phyloP scores from a whole-genome alignment of 2,329 filamentous ascomycete genomes.

The Chaetothyriales sp. region DNA sequence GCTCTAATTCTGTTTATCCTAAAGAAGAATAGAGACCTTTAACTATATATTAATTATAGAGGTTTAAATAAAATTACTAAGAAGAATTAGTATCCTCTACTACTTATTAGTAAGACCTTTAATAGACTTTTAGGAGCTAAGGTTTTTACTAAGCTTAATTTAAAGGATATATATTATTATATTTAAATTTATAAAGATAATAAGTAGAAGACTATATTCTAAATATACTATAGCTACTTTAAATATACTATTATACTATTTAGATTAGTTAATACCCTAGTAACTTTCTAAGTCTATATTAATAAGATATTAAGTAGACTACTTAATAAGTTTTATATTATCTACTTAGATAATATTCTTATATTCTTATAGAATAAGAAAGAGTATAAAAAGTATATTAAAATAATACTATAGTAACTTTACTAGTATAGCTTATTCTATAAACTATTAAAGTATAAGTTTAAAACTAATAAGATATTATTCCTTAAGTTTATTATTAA shows the following conservation, averaged over 20 bases:
- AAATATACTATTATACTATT: conserved; percentile 16
- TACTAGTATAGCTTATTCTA: conserved; percentile 1
- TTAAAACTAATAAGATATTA: conserved; percentile 7
- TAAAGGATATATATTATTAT: conserved; percentile 10
- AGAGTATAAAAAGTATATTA: conserved; percentile 9
- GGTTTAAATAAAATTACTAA: conserved; percentile 23
- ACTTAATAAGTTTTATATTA: conserved; percentile 6
- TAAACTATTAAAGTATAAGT: conserved; percentile 11
- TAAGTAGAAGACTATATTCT: conserved; percentile 15
- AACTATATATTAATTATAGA: conserved; percentile 26
- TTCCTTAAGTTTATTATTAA: conserved; percentile 14
- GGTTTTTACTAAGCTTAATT: conserved; percentile 15
- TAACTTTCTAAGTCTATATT: conserved; percentile 20
- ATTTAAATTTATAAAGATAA: conserved; percentile 9
- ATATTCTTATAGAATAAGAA: conserved; percentile 17
- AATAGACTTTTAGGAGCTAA: conserved; percentile 1
- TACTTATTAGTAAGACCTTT: conserved; percentile 16
- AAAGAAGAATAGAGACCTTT: conserved; percentile 21
- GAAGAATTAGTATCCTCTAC: conserved; percentile 24
- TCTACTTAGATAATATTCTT: conserved; percentile 20
- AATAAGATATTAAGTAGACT: conserved; percentile 16
- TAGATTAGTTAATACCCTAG: conserved; percentile 13
- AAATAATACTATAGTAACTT: conserved; percentile 5
- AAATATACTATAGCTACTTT: conserved; percentile 9
- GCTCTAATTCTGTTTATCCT: conserved; percentile 22